phyloP scores from a whole-genome alignment of 2,329 filamentous ascomycete genomes.

The Pseudogymnoascus verrucosus region DNA sequence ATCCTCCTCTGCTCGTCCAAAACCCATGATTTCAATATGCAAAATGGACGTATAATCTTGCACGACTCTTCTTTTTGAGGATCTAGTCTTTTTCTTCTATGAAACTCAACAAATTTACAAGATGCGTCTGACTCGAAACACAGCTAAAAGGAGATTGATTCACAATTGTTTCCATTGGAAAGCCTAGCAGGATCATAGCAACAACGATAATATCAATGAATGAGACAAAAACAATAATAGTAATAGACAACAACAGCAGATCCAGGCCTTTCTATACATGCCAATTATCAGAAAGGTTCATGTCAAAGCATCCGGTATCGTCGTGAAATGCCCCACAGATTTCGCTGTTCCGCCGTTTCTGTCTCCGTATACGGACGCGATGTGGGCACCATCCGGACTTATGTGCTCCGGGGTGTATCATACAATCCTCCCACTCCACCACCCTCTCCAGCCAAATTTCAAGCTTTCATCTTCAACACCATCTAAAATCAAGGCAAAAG shows the following conservation, averaged over 20 bases:
- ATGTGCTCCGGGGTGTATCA: neutral
- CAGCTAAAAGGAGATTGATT: neutral
- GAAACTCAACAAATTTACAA: neutral
- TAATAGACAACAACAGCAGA: neutral
- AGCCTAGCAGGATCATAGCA: neutral
- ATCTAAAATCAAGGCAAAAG: neutral
- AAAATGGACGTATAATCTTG: neutral
- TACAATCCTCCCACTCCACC: neutral
- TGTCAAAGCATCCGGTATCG: neutral
- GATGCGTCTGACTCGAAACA: neutral
- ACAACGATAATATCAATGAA: neutral
- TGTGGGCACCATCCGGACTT: neutral
- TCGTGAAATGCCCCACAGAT: neutral
- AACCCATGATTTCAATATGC: neutral
- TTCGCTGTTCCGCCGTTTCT: neutral
- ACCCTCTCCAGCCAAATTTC: neutral
- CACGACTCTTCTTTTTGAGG: neutral
- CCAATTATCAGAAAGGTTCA: neutral
- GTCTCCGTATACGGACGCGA: neutral
- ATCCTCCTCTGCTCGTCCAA: constrained; percentile 19
- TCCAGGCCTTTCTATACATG: neutral
- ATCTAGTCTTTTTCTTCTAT: neutral
- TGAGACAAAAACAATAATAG: neutral
- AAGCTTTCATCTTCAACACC: neutral
- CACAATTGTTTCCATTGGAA: neutral